Conservation (phyloP, 208 protist genomes). For the Trypanosoma congolense region DNA sequence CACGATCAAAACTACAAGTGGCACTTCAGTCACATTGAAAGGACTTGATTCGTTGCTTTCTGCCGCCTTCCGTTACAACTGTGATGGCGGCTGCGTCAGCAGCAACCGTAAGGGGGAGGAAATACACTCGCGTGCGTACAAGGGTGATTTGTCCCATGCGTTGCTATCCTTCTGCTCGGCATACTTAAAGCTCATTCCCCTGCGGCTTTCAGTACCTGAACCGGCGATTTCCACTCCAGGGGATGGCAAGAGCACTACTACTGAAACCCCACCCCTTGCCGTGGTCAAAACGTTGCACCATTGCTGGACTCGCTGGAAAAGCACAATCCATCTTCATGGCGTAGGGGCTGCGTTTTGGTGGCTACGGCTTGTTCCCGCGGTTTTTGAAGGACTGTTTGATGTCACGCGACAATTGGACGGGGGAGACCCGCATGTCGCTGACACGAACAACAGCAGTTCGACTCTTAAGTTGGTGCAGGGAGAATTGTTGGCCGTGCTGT, state of each 20-base stretch:
- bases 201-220: not conserved
- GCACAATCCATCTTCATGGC: conserved; percentile 29
- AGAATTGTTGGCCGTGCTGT: conserved; percentile 11
- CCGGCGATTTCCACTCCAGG: not conserved
- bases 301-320: conserved; percentile 28
- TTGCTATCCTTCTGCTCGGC: conserved; percentile 17
- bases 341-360: conserved; percentile 28
- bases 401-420: conserved; percentile 2
- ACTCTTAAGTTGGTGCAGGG: conserved; percentile 8
- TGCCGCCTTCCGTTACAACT: conserved; percentile 14
- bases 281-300: conserved; percentile 25
- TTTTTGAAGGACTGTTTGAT: conserved; percentile 17
- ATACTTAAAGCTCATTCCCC: conserved; percentile 19
- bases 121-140: conserved; percentile 2
- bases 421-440: not conserved
- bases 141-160: conserved; percentile 6
- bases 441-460: not conserved
- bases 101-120: not conserved
- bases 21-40: conserved; percentile 1
- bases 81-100: not conserved
- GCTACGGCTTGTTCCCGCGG: conserved; percentile 24
- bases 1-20: not conserved
- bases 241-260: too few relatives aligned
- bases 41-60: conserved; percentile 12
- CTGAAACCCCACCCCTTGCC: not conserved